Conservation (phyloP, 345 rosid species). For the Aegle marmelos region DNA sequence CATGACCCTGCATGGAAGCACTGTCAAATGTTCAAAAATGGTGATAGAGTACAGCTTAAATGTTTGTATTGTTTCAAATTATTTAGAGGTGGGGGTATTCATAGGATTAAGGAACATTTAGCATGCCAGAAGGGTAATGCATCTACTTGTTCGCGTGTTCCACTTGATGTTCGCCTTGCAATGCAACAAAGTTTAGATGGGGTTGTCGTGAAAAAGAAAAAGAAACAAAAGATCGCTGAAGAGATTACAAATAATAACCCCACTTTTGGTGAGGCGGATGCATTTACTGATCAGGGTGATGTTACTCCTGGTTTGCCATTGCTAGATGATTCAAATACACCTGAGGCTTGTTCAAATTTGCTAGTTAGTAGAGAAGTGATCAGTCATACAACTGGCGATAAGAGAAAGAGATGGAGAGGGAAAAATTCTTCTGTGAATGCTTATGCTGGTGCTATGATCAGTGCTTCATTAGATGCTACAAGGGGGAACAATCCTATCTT, state of each 20-base stretch:
- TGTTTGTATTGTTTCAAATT: slow-evolving; percentile 75
- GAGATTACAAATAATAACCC: slow-evolving; percentile 42
- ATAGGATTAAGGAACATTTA: slow-evolving; percentile 91
- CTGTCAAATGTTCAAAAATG: slow-evolving; percentile 74
- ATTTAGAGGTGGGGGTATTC: slow-evolving; percentile 95
- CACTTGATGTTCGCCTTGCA: slow-evolving; percentile 49
- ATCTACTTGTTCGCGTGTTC: slow-evolving; percentile 65
- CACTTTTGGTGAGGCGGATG: slow-evolving; percentile 32
- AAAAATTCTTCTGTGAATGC: slow-evolving; percentile 28
- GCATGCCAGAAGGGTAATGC: slow-evolving; percentile 92
- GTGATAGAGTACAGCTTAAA: slow-evolving; percentile 68
- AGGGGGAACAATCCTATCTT: slow-evolving; percentile 36
- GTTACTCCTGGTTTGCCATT: slow-evolving; percentile 26
- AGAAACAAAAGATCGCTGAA: slow-evolving; percentile 59
- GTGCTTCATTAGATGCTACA: slow-evolving; percentile 28
- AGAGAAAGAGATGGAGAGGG: slow-evolving; percentile 45
- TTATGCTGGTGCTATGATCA: slow-evolving; percentile 20
- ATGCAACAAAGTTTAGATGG: slow-evolving; percentile 77
- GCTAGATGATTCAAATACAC: slow-evolving; percentile 9
- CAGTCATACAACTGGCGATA: slow-evolving; percentile 34
- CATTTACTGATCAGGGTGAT: slow-evolving; percentile 33
- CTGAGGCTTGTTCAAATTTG: slow-evolving; percentile 25
- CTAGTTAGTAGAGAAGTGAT: slow-evolving; percentile 33
- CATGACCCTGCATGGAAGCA: slow-evolving; percentile 98
- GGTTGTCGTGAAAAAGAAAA: slow-evolving; percentile 62